Evolutionary conservation across 2,329 filamentous ascomycete species (phyloP).

Genomic region (Apiospora hydei): DNA sequence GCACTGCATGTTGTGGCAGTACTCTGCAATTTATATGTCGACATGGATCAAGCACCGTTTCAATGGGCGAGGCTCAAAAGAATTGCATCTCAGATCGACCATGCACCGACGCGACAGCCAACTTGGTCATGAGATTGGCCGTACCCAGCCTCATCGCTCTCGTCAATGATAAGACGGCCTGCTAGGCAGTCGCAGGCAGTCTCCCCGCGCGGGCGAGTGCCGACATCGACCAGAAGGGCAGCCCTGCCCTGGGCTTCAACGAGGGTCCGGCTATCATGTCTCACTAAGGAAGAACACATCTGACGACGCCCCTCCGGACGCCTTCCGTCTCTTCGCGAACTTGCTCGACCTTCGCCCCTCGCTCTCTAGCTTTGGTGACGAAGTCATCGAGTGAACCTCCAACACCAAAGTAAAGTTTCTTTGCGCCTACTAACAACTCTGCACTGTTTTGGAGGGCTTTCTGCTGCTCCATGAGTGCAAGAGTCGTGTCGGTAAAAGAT

Average conservation of each 20-base stretch:
- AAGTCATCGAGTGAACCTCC: slow-evolving; percentile 84
- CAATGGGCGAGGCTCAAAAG: background rate
- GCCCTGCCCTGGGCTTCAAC: background rate
- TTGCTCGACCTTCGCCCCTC: slow-evolving; percentile 56
- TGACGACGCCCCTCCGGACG: slow-evolving; percentile 67
- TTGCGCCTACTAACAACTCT: slow-evolving; percentile 74
- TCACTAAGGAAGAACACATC: slow-evolving; percentile 47
- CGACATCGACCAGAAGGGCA: slow-evolving; percentile 28
- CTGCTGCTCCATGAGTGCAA: slow-evolving; percentile 54
- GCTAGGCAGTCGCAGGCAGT: slow-evolving; percentile 9
- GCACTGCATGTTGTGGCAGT: background rate
- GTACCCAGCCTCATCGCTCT: background rate
- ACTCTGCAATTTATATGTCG: background rate
- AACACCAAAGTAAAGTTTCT: slow-evolving; percentile 84
- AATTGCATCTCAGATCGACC: background rate
- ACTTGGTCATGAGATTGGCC: background rate
- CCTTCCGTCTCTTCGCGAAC: slow-evolving; percentile 67
- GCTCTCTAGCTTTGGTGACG: slow-evolving; percentile 56
- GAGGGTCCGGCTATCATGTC: background rate
- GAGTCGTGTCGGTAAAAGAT: slow-evolving; percentile 72
- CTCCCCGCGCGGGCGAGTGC: slow-evolving; percentile 19
- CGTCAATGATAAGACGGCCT: background rate
- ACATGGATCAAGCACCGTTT: background rate
- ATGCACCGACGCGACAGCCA: background rate
- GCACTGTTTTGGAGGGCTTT: slow-evolving; percentile 51